Conservation (phyloP, 352 stramenopile genomes). For the Globisporangium paroecandrum region DNA sequence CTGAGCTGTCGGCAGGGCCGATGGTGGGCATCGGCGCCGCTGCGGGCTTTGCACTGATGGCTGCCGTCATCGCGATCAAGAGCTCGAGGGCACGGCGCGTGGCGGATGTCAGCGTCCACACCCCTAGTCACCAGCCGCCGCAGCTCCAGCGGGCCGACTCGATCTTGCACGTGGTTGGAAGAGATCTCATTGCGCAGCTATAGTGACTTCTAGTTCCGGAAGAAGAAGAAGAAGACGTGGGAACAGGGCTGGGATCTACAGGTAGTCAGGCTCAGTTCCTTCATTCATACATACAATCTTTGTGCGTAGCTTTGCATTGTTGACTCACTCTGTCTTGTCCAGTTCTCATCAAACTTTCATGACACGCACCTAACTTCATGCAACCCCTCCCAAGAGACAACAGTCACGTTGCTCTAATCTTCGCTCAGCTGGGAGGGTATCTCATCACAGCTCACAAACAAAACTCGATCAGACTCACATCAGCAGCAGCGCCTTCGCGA, state of each 20-base stretch:
- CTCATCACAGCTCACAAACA: not conserved
- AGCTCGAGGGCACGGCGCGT: not conserved
- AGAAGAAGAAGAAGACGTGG: not conserved
- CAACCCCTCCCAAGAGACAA: not conserved
- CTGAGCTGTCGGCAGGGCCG: not conserved
- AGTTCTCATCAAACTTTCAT: not conserved
- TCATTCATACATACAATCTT: not conserved
- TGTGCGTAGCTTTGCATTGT: not conserved
- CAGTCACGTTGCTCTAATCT: not conserved
- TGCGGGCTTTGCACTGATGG: not conserved
- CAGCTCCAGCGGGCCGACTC: conserved; percentile 11
- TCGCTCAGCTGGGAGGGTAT: not conserved
- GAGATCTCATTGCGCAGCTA: conserved; percentile 17
- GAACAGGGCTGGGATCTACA: not conserved
- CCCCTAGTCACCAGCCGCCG: not conserved
- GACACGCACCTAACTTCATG: not conserved
- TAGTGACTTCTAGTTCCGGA: not conserved
- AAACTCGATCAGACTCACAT: not conserved
- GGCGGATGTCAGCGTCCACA: not conserved
- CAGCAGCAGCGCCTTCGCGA: conserved; percentile 63
- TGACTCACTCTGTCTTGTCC: too few relatives aligned
- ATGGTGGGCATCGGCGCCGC: not conserved
- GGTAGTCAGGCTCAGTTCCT: not conserved
- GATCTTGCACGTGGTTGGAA: conserved; percentile 5
- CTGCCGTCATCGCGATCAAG: conserved; percentile 24